A percentile compares a stretch with the other conserved stretches of the same genome.
phyloP scores from a whole-genome alignment of 2,329 filamentous ascomycete species.

The Fusarium sp. region DNA sequence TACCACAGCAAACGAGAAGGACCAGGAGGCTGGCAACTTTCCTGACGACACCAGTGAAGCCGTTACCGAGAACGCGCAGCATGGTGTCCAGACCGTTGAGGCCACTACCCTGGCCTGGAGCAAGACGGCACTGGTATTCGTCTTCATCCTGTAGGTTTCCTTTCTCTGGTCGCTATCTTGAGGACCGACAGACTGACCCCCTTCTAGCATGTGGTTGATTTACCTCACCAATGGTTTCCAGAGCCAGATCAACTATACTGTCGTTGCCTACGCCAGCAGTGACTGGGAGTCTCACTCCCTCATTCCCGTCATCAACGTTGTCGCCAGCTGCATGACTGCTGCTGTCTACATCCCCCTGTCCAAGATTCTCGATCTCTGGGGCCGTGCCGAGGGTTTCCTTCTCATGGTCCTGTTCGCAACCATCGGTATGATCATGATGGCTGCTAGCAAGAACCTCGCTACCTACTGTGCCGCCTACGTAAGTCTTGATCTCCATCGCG shows the following conservation, averaged over 20 bases:
- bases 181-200: constrained; percentile 3
- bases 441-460: constrained; percentile 62
- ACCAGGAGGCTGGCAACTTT: constrained; percentile 24
- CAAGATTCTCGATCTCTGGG: constrained; percentile 75
- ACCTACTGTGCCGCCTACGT: constrained; percentile 67
- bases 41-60: constrained; percentile 28
- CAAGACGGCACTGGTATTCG: constrained; percentile 53
- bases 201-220: constrained; percentile 61
- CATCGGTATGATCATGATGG: constrained; percentile 72
- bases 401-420: constrained; percentile 67
- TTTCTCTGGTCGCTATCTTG: neutral
- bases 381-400: constrained; percentile 72
- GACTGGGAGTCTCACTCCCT: constrained; percentile 68
- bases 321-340: constrained; percentile 68
- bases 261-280: constrained; percentile 65
- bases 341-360: constrained; percentile 74
- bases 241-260: constrained; percentile 57
- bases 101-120: constrained; percentile 60
- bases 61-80: constrained; percentile 49
- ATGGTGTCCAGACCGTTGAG: constrained; percentile 59
- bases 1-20: constrained; percentile 37
- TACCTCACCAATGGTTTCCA: constrained; percentile 67
- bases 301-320: constrained; percentile 66
- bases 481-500: neutral
- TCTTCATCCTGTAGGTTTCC: constrained; percentile 54